Base-by-base conservation (phyloP, 441 rosid genomes). In the Mallotus repandus region DNA sequence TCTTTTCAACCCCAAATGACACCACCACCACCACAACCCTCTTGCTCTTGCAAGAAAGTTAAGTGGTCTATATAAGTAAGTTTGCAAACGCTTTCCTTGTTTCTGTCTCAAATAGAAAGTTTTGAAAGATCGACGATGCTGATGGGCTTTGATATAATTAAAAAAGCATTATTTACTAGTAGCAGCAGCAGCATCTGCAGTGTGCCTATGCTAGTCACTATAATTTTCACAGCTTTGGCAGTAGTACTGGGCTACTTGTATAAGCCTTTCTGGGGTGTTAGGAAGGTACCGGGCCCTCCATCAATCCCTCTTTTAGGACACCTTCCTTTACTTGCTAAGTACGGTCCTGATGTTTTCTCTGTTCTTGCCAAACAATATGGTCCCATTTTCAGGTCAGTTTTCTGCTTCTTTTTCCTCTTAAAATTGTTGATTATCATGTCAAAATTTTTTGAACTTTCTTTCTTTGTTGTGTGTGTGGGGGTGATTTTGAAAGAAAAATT, bases 331-430 rank as follows among this genome's bases (percentile, higher is more conserved):
- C 86, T 94, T 84, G 94, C 98, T 15, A 85, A 94, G 87, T 84
- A 89, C 52, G 97, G 99, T 54, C 98, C 93, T 53, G 97, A 89
- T 56, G 87, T 92, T 54, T 92, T 94, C 80, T 84, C 97, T 10
- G 81, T 89, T 68, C 98, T 94, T 71, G 97, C 97, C 74, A 85
- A 89, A 63, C 85, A 76, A 50, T 89, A 92, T 79, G 97, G 99
- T 60, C 96, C 98, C 62, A 86, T 91, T 75, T 94, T 87, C 96
- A 92, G 98, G 97, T 91, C 66, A 66, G 78, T 76, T 53, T 25
- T 25, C 29, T 25, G 29, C 29, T 25, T 25, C 29, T 25, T 25
- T 62, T 15, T 14, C 55, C 41, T 64, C 1, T 48, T 57, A 0
- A 68, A 15, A 5, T 48, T 25, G 41, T 4, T 46, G 10, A 25